phyloP scores from a whole-genome alignment of 2,329 filamentous ascomycete genomes.

The Lachnellula willkommii region DNA sequence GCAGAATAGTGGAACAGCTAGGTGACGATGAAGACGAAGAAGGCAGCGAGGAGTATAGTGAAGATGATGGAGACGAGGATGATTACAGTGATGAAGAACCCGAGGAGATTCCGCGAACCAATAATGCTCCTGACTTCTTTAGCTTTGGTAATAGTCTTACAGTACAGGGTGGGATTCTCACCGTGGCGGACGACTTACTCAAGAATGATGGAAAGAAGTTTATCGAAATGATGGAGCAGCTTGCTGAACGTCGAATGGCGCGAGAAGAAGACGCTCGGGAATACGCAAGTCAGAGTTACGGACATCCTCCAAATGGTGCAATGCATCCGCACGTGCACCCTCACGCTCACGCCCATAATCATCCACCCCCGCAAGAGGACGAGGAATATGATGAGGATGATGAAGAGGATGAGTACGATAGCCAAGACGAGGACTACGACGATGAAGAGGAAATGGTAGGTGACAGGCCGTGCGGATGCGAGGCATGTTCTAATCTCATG shows the following conservation, averaged over 20 bases:
- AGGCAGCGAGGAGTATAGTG: conserved; percentile 39
- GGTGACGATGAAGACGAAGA: conserved; percentile 45
- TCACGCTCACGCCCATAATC: conserved; percentile 61
- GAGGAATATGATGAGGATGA: conserved; percentile 61
- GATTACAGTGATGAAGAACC: conserved; percentile 64
- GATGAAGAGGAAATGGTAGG: conserved; percentile 71
- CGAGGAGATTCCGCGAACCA: conserved; percentile 55
- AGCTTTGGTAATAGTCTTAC: conserved; percentile 96
- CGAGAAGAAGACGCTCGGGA: conserved; percentile 83
- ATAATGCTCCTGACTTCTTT: conserved; percentile 79
- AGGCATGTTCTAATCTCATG: conserved; percentile 33
- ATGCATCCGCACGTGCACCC: conserved; percentile 28
- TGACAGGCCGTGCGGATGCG: conserved; percentile 23
- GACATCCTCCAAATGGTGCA: conserved; percentile 53
- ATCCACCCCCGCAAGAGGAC: conserved; percentile 66
- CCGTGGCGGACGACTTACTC: conserved; percentile 93
- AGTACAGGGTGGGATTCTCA: conserved; percentile 95
- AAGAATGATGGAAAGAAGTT: conserved; percentile 99
- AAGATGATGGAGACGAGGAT: conserved; percentile 55
- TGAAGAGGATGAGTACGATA: conserved; percentile 57
- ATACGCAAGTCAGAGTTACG: conserved; percentile 53
- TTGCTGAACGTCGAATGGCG: conserved; percentile 95
- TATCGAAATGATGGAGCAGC: conserved; percentile 99
- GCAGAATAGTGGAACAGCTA: conserved; percentile 65
- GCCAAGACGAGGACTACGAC: conserved; percentile 62